Base-by-base conservation (phyloP, 23 red algal species). In the Gracilaria domingensis region DNA sequence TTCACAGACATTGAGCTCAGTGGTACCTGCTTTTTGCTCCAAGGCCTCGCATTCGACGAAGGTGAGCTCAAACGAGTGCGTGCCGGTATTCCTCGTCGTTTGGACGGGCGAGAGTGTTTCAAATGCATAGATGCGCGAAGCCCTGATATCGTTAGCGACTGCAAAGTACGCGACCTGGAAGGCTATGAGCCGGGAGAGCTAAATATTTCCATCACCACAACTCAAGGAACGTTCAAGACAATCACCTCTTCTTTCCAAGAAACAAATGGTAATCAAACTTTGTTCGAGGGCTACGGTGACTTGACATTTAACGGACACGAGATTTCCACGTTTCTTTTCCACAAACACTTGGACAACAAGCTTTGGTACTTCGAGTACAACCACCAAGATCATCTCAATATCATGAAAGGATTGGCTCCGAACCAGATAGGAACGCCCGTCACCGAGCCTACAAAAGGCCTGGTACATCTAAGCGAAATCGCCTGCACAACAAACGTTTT, bases 301-400 rank as follows among this genome's bases (percentile, higher is more conserved):
- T 71, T 89, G 18, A 89, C 86, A 1, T 33, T 34, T 33, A 89
- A 89, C 72, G 86, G 86, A 30, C 20, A 62, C n/a, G 17, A 33
- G 38, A 16, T 28, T n/a, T 67, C 86, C 16, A 80, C 69, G 21
- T 89, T 80, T 69, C 0, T 89, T 25, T 58, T 78, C 18, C 49
- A 81, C 45, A 65, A 65, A 65, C 4, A 45, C 8, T 18, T 1
- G 0, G 37, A 75, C 37, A 47, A 30, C 1, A 14, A 14, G 4
- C 29, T 60, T 33, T 44, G 78, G 23, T 89, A 89, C 51, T 89
- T 89, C 66, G 86, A 89, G 36, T 89, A 89, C 75, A 53, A 67
- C 38, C 48, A 77, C 49, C 71, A 89, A 45, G 37, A 59, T 1
- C 86, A 89, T 62, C 49, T 79, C 8, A 39, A 49, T 1, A 20